A percentile compares a stretch with the other conserved stretches of the same genome.
Conservation (phyloP, 2,329 filamentous ascomycete species). For the Albophoma yamanashiensis region DNA sequence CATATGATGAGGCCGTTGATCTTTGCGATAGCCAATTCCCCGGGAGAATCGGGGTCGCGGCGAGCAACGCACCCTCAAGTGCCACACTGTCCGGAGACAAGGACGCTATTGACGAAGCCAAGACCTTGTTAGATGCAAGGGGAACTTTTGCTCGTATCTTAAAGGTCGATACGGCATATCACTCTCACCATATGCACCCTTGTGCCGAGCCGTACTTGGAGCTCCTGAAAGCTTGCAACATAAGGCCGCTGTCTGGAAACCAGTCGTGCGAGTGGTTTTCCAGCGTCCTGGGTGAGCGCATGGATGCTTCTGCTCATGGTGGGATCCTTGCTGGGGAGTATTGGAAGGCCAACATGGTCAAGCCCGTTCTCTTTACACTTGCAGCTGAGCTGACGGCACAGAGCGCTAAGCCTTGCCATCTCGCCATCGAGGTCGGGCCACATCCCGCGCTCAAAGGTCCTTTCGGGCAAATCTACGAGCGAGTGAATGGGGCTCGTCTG, state of each 20-base stretch:
- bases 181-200: constrained; percentile 26
- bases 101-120: constrained; percentile 13
- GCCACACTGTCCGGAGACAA: constrained; percentile 19
- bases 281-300: constrained; percentile 5
- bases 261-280: constrained; percentile 2
- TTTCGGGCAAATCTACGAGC: constrained; percentile 17
- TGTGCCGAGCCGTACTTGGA: constrained; percentile 8
- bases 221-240: not conserved
- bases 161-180: constrained; percentile 27
- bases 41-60: constrained; percentile 15
- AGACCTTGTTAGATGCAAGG: constrained; percentile 11
- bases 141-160: constrained; percentile 18
- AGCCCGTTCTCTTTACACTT: constrained; percentile 11
- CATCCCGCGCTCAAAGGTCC: constrained; percentile 31
- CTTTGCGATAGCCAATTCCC: constrained; percentile 7
- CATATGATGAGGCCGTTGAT: not conserved
- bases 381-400: constrained; percentile 6
- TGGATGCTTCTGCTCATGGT: not conserved
- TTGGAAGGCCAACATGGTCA: constrained; percentile 6
- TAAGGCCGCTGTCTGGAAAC: not conserved
- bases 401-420: constrained; percentile 2
- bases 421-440: constrained; percentile 22
- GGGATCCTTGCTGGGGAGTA: constrained; percentile 1
- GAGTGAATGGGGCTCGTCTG: constrained; percentile 2
- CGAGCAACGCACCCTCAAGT: constrained; percentile 11